Evolutionary conservation across 2,329 filamentous ascomycete species (phyloP).

Genomic region (Colletotrichum navitas): DNA sequence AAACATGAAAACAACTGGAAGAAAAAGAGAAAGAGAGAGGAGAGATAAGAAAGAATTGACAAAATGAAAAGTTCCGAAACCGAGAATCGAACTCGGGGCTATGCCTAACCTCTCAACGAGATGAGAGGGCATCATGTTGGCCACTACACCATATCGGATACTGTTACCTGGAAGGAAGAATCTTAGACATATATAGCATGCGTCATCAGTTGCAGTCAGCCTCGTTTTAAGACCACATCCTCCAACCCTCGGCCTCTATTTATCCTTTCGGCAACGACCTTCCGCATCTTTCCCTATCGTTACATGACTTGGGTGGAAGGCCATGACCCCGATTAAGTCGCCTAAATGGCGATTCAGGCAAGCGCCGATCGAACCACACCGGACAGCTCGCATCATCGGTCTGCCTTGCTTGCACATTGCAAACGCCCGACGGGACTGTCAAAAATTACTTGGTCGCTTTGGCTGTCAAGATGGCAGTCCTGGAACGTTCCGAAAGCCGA

Average conservation of each 20-base stretch:
- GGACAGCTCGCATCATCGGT: not conserved
- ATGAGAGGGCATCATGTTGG: slow-evolving; percentile 40
- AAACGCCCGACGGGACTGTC: not conserved
- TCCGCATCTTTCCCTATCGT: not conserved
- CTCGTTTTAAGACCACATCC: no score
- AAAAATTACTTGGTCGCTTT: slow-evolving; percentile 3
- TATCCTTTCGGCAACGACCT: not conserved
- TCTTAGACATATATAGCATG: not conserved
- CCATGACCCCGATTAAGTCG: not conserved
- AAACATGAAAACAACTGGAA: not conserved
- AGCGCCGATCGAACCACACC: not conserved
- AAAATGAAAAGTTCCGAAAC: slow-evolving; percentile 10
- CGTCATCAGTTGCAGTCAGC: not conserved
- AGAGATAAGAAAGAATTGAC: not conserved
- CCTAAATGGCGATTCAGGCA: not conserved
- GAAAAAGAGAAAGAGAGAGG: not conserved
- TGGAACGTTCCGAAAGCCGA: slow-evolving; percentile 13
- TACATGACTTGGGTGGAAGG: not conserved
- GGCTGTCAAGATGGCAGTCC: not conserved
- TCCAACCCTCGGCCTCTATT: not conserved
- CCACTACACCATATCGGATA: slow-evolving; percentile 36
- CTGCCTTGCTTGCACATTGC: not conserved
- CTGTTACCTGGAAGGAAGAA: accelerated
- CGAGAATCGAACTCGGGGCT: slow-evolving; percentile 23
- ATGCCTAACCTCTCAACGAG: slow-evolving; percentile 25